phyloP scores from a whole-genome alignment of 1,139 yeast species.

The Hansenula lynferdii region DNA sequence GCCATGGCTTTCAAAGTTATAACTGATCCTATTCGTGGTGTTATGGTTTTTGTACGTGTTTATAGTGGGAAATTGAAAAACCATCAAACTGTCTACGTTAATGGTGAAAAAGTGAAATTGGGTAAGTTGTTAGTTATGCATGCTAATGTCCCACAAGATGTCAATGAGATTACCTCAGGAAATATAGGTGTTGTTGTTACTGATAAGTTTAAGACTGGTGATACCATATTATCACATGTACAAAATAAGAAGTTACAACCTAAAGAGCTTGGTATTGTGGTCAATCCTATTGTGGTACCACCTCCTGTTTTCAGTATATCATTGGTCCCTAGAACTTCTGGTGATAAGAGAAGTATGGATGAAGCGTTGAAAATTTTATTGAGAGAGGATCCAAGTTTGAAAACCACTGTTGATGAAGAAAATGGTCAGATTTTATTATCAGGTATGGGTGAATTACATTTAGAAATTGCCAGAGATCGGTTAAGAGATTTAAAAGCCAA shows the following conservation, averaged over 20 bases:
- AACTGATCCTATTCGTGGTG: constrained; percentile 79
- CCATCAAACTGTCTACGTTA: constrained; percentile 52
- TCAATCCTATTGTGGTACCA: constrained; percentile 79
- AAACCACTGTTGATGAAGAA: constrained; percentile 69
- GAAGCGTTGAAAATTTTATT: constrained; percentile 59
- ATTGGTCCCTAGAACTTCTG: constrained; percentile 77
- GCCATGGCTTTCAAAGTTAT: constrained; percentile 90
- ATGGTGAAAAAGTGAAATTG: constrained; percentile 62
- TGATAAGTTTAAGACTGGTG: constrained; percentile 79
- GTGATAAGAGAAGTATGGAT: constrained; percentile 69
- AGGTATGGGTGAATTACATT: constrained; percentile 84
- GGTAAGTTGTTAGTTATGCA: constrained; percentile 78
- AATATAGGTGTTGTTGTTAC: constrained; percentile 78
- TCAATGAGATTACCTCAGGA: constrained; percentile 59
- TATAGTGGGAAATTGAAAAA: constrained; percentile 73
- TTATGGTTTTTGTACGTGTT: constrained; percentile 81
- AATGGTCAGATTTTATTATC: constrained; percentile 82
- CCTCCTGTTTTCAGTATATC: constrained; percentile 91
- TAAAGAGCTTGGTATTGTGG: constrained; percentile 45
- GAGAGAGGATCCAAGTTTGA: constrained; percentile 81
- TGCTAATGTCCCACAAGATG: constrained; percentile 80
- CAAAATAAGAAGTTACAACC: constrained; percentile 24
- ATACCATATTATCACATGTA: constrained; percentile 63
- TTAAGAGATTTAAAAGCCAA: constrained; percentile 79
- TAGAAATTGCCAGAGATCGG: constrained; percentile 82